These are phyloP conservation scores for Endotrypanum monterogeii DNA, from an alignment of 208 protist species.

Conservation along the genomic window DNA sequence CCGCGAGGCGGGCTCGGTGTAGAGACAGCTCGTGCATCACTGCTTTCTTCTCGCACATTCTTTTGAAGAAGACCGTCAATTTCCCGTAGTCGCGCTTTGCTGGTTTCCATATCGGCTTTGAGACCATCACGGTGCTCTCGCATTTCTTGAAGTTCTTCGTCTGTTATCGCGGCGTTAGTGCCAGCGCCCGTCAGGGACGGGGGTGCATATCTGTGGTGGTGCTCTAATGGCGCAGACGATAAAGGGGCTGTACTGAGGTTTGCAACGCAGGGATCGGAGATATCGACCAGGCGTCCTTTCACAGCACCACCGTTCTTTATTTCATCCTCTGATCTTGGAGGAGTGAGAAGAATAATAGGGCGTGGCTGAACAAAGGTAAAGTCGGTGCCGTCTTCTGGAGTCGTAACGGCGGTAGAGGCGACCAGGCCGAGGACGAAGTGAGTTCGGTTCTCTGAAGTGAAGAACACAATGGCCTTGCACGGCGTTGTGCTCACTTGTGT, in stretches of 20 bases:
- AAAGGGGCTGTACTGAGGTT: conserved; percentile 3
- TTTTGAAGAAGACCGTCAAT: conserved; percentile 19
- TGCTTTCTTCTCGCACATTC: neutral
- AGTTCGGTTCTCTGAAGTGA: neutral
- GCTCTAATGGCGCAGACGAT: neutral
- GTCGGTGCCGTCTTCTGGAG: neutral
- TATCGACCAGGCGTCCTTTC: conserved; percentile 10
- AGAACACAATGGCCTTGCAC: conserved; percentile 6
- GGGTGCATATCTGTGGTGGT: neutral
- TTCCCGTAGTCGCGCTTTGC: conserved; percentile 34
- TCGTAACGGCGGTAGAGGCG: conserved; percentile 6
- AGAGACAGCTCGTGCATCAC: neutral
- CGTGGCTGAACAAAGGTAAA: conserved; percentile 20
- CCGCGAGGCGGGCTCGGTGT: neutral
- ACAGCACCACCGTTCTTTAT: neutral
- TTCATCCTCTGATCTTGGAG: neutral
- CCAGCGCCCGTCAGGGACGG: neutral
- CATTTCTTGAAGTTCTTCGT: conserved; percentile 39
- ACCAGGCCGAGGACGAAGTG: conserved; percentile 10
- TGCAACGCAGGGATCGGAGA: conserved; percentile 4
- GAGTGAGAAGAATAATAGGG: conserved; percentile 14
- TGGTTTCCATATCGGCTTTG: conserved; percentile 30
- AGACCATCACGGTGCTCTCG: conserved; percentile 33
- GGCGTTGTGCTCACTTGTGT: neutral
- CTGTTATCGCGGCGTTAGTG: conserved; percentile 4